Evolutionary conservation across 2,329 filamentous ascomycete species (phyloP).

Genomic region (Escovopsis sp.): DNA sequence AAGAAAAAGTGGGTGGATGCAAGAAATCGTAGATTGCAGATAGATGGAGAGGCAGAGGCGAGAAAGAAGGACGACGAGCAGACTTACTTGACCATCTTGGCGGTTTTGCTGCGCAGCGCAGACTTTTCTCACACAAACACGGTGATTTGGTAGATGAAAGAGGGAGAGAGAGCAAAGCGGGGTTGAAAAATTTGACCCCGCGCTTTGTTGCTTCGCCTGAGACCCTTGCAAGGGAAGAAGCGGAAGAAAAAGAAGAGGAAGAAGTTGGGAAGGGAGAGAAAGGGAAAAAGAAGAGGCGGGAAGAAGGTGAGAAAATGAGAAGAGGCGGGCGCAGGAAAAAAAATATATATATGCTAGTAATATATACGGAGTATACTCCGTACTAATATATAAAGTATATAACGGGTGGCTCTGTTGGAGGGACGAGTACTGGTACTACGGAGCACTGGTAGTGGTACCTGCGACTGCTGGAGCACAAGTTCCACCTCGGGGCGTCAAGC

Average conservation of each 20-base stretch:
- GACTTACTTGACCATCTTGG: conserved; percentile 99
- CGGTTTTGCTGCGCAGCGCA: conserved; percentile 49
- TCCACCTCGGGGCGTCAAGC: too few relatives aligned
- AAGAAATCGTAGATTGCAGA: conserved; percentile 2
- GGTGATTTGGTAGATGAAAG: conserved; percentile 18
- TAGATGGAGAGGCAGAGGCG: conserved; percentile 1
- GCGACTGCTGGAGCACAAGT: too few relatives aligned
- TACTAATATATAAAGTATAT: too few relatives aligned
- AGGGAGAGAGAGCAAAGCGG: conserved; percentile 22
- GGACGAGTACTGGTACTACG: too few relatives aligned
- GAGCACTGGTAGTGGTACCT: too few relatives aligned
- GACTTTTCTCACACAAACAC: conserved; percentile 19
- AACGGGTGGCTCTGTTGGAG: too few relatives aligned
- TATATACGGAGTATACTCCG: too few relatives aligned
- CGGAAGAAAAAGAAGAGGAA: background rate
- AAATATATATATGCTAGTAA: background rate
- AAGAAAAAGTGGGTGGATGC: conserved; percentile 1
- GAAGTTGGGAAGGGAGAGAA: conserved; percentile 12
- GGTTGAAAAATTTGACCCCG: conserved; percentile 29
- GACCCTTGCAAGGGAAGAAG: conserved; percentile 2
- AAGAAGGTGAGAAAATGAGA: too few relatives aligned
- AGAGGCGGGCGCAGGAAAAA: conserved; percentile 1
- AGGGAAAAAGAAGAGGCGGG: conserved; percentile 16
- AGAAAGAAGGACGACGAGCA: too few relatives aligned
- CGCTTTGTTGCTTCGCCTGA: conserved; percentile 15